Percentiles rank a stretch among this genome's conserved stretches.
Evolutionary conservation across 306 rosid species (phyloP).

Genomic region (Adenanthera pavonina): DNA sequence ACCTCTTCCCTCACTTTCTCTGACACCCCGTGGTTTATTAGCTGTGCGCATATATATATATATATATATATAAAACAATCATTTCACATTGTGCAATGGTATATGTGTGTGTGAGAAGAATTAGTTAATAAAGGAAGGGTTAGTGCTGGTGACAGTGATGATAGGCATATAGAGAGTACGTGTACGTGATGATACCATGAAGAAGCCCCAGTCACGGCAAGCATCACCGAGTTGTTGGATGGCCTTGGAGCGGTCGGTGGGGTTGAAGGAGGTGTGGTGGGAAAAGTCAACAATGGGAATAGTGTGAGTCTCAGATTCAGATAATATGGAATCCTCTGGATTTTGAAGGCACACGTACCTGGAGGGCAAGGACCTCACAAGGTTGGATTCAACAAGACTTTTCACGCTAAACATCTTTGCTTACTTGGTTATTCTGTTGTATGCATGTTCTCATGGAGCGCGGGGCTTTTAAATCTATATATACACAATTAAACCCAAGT

Average conservation of each 20-base stretch:
- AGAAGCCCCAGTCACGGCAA: conserved; percentile 63
- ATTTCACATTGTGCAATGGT: no score
- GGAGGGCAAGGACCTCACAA: conserved; percentile 38
- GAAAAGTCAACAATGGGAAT: conserved; percentile 55
- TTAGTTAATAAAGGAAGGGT: no score
- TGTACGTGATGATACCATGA: conserved; percentile 44
- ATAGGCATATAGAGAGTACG: no score
- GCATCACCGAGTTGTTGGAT: conserved; percentile 48
- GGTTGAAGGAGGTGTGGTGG: conserved; percentile 39
- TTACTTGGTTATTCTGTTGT: no score
- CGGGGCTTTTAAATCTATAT: no score
- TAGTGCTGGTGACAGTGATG: no score
- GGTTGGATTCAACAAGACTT: conserved; percentile 44
- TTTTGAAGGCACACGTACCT: conserved; percentile 28
- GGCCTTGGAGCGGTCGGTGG: conserved; percentile 35
- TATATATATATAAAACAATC: no score
- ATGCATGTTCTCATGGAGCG: not conserved
- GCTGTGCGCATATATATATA: not conserved
- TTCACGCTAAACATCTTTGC: conserved; percentile 34
- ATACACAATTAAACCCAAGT: no score
- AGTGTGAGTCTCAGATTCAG: not conserved
- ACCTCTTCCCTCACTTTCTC: conserved; percentile 47
- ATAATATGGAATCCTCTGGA: not conserved
- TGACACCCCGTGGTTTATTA: not conserved
- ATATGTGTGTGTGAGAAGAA: not conserved